Conservation (phyloP, 768 basidiomycete genomes). For the Austroboletus festivus region DNA sequence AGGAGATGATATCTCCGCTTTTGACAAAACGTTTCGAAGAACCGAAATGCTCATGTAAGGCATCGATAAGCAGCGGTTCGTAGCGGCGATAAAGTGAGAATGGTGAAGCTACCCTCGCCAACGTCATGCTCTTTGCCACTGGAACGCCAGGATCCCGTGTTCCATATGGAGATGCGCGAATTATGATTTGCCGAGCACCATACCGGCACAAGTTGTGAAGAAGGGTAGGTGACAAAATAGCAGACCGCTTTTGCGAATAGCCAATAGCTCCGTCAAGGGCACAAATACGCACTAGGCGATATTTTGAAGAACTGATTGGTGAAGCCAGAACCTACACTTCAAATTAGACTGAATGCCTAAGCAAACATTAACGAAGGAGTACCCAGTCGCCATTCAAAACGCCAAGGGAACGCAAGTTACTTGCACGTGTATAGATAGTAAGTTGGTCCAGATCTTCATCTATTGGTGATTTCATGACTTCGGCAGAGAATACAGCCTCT, state of each 20-base stretch:
- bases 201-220: conserved; percentile 48
- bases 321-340: conserved; percentile 49
- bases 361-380: conserved; percentile 13
- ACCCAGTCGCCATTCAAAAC: conserved; percentile 80
- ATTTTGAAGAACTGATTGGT: conserved; percentile 31
- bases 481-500: conserved; percentile 26
- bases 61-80: conserved; percentile 57
- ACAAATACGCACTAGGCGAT: conserved; percentile 56
- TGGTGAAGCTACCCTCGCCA: conserved; percentile 81
- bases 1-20: conserved; percentile 68
- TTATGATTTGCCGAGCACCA: conserved; percentile 28
- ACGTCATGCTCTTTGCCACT: conserved; percentile 61
- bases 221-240: conserved; percentile 43
- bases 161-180: conserved; percentile 61
- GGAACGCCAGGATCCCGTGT: conserved; percentile 59
- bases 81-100: conserved; percentile 61
- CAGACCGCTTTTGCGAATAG: conserved; percentile 36
- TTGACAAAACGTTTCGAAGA: conserved; percentile 55
- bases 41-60: conserved; percentile 64
- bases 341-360: background rate
- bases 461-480: conserved; percentile 33
- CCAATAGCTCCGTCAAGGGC: conserved; percentile 46
- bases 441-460: conserved; percentile 44
- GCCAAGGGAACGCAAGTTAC: conserved; percentile 65
- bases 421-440: conserved; percentile 59